phyloP scores from a whole-genome alignment of 2,329 filamentous ascomycete genomes.

The Pseudogymnoascus sp. region DNA sequence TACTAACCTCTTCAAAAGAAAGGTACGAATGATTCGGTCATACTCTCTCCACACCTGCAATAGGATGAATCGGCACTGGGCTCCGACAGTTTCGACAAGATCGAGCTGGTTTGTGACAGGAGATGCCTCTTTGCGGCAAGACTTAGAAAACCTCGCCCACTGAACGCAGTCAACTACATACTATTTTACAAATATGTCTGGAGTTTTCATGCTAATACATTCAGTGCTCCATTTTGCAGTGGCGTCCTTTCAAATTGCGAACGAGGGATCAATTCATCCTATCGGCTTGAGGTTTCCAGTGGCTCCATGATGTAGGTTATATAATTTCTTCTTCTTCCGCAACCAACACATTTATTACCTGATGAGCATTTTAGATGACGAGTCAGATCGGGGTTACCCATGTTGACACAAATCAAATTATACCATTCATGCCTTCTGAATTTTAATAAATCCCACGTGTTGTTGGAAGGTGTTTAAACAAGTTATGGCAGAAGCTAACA shows the following conservation, averaged over 20 bases:
- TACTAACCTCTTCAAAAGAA: constrained; percentile 2
- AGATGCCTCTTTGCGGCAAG: constrained; percentile 88
- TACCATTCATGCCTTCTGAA: constrained; percentile 65
- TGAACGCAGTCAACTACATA: constrained; percentile 45
- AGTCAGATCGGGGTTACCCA: constrained; percentile 68
- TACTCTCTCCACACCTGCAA: constrained; percentile 15
- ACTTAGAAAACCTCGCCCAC: constrained; percentile 99
- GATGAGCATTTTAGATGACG: constrained; percentile 61
- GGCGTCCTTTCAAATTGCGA: neutral
- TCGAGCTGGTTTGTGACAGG: constrained; percentile 58
- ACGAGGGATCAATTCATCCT: neutral
- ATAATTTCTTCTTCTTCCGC: constrained; percentile 17
- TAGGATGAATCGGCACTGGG: constrained; percentile 96
- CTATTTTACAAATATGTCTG: neutral
- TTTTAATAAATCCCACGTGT: constrained; percentile 26
- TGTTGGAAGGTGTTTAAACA: constrained; percentile 8
- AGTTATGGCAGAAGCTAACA: constrained; percentile 11
- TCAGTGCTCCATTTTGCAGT: neutral
- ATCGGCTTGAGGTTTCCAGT: constrained; percentile 10
- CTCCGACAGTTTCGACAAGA: constrained; percentile 62
- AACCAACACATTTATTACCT: constrained; percentile 22
- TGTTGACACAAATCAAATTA: constrained; percentile 57
- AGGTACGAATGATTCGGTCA: constrained; percentile 3
- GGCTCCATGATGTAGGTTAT: constrained; percentile 13
- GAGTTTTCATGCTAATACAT: neutral